Base-by-base conservation (phyloP, 1,284 basidiomycete species). In the Leccinum subfulvum region DNA sequence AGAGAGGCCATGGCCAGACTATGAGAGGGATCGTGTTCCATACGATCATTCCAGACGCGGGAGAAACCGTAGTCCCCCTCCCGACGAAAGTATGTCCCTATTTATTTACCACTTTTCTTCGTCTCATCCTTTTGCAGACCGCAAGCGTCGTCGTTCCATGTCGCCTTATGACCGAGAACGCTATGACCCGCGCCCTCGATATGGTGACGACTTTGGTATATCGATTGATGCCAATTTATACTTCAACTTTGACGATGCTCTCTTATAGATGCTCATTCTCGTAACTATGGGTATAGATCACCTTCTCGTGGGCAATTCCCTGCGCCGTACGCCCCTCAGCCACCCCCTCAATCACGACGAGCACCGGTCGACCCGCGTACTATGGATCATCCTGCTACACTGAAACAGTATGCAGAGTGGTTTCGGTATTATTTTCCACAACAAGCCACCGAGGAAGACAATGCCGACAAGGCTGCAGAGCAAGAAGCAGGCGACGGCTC, bases 361-460 rank as follows among this genome's bases (percentile, higher is more conserved):
- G 81, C 87, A 2, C 90, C 90, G 21, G 83, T 84, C 5, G 92
- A 95, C 70, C 94, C 94, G 16, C 90, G 92, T 65, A 87, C 87
- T 2, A 84, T 94, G 64, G 92, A 95, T 66, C 90, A 91, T 67
- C 87, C 91, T 49, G 88, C 92, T 4, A 84, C 88, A 1, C 78
- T 95, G 75, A 92, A 92, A 73, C 89, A 92, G 70, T 96, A 91
- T 70, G 91, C 91, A 1, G 94, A 95, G 67, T 96, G 94, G 94
- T 95, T 95, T 77, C 84, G 92, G 37, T 89, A 83, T 68, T 87
- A 80, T 64, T 90, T 89, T 70, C 91, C 94, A 7, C 86, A 90
- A 64, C 84, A 89, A 72, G 88, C 91, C 56, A 78, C 80, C 16
- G 90, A 92, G 65, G 91, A 93, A 76, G 91, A 93, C 71, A 85